Evolutionary conservation across 208 protist genomes (phyloP).

Genomic region (Phytomonas sp.): DNA sequence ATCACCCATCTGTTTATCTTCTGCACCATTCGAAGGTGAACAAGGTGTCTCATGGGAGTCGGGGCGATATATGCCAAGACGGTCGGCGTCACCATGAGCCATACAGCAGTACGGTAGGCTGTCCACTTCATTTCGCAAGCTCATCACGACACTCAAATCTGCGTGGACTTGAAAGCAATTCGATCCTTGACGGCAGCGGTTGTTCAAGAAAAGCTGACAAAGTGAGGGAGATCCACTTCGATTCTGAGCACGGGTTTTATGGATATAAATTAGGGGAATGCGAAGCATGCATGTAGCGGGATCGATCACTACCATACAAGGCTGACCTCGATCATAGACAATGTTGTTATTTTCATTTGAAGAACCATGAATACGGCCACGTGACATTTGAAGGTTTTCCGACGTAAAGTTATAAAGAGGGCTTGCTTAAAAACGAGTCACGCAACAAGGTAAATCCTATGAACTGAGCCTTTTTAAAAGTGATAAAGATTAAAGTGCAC

Average conservation of each 20-base stretch:
- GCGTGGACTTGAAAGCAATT: slow-evolving; percentile 80
- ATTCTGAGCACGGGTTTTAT: slow-evolving; percentile 46
- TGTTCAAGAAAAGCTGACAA: slow-evolving; percentile 66
- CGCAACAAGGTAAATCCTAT: neutral
- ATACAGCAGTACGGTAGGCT: slow-evolving; percentile 69
- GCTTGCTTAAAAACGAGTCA: neutral
- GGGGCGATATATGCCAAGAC: slow-evolving; percentile 16
- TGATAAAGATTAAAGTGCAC: too few species aligned
- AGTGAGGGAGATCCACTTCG: slow-evolving; percentile 52
- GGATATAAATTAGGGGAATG: slow-evolving; percentile 48
- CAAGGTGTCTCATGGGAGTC: neutral
- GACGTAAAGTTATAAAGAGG: neutral
- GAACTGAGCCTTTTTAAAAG: too few species aligned
- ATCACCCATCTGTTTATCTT: neutral
- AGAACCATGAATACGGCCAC: neutral
- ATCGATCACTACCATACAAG: slow-evolving; percentile 66
- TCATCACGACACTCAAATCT: slow-evolving; percentile 39
- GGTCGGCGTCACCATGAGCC: slow-evolving; percentile 56
- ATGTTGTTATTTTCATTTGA: neutral
- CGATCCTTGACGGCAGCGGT: slow-evolving; percentile 51
- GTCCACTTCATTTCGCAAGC: slow-evolving; percentile 39
- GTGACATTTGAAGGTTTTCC: neutral
- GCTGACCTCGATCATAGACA: neutral
- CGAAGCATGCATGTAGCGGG: slow-evolving; percentile 63
- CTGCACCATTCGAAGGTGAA: neutral